Evolutionary conservation across 2,329 filamentous ascomycete genomes (phyloP), one percentile per base, ranked within the genome.

Genomic region (Arthrobotrys sphaeroides): DNA sequence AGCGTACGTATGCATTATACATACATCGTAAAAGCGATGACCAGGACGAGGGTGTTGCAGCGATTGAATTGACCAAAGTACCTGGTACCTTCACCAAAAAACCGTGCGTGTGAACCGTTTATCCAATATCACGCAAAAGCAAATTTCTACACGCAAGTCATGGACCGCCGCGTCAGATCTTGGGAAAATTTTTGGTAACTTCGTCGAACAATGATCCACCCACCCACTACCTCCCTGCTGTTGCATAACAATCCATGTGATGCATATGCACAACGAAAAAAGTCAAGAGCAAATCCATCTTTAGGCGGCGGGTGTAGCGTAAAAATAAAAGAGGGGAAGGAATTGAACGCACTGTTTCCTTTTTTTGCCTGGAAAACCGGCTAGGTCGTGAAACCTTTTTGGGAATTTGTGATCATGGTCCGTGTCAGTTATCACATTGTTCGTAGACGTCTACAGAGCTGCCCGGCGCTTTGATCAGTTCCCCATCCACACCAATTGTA

Each of bases 151-250:
- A 53, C 49, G 28, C 49, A 53, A 36, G 49, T 9, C 49, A 55
- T 55, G 51, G 28, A 55, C 43, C 43, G 45, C 55, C 55, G 66
- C 66, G 66, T 70, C 55, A 70, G 66, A 70, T 70, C 33, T 53
- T 43, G 43, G 43, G 62, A 42, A 62, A 62, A 24, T 60, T 20
- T 40, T 20, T 68, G 55, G 66, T 49, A 61, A 43, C 45, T 28
- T 36, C n/a, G n/a, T 36, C 31, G 13, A 16, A 55, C 22, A 38
- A 38, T 36, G 31, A 36, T 31, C 36, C 31, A 22, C 20, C 12
- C 36, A 4, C 16, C 16, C 31, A 9, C 12, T n/a, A 4, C 16
- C 16, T 18, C 51, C 51, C 18, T 9, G 51, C 24, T 16, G 7
- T 18, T 61, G 55, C 33, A 60, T 60, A 42, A 36, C 36, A 55